Conservation (phyloP, 75 land plant species). For the Adiantum capillusveneris region DNA sequence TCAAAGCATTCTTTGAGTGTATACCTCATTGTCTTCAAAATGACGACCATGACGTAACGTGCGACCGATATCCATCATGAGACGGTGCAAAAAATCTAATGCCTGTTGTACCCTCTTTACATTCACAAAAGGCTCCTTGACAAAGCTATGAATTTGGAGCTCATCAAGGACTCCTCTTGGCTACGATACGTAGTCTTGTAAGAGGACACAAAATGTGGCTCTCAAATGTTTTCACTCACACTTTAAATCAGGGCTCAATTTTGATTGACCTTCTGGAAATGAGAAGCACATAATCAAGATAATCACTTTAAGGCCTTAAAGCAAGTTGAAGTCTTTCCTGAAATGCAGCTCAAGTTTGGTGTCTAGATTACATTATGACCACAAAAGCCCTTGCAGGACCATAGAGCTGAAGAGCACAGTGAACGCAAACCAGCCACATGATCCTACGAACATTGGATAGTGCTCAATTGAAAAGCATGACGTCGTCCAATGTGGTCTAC, state of each 20-base stretch:
- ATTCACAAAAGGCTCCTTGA: neutral
- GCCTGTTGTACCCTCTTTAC: neutral
- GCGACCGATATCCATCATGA: neutral
- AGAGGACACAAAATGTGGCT: neutral
- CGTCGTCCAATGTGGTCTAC: too few species aligned
- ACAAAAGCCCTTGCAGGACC: too few species aligned
- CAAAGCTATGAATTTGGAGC: conserved; percentile 1
- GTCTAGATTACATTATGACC: too few species aligned
- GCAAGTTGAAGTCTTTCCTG: neutral
- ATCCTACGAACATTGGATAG: too few species aligned
- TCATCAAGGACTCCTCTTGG: neutral
- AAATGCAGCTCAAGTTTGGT: too few species aligned
- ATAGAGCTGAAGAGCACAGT: too few species aligned
- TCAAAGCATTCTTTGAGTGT: neutral
- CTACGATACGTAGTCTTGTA: neutral
- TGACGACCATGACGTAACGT: neutral
- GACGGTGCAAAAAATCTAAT: neutral
- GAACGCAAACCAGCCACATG: too few species aligned
- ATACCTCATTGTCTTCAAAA: neutral
- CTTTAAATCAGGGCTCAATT: neutral
- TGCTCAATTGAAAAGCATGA: too few species aligned
- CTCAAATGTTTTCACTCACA: neutral
- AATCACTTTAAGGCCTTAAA: neutral
- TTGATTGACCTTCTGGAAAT: neutral
- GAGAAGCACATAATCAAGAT: neutral